phyloP scores from a whole-genome alignment of 352 stramenopile species.

The Pelagophyceae sp. region DNA sequence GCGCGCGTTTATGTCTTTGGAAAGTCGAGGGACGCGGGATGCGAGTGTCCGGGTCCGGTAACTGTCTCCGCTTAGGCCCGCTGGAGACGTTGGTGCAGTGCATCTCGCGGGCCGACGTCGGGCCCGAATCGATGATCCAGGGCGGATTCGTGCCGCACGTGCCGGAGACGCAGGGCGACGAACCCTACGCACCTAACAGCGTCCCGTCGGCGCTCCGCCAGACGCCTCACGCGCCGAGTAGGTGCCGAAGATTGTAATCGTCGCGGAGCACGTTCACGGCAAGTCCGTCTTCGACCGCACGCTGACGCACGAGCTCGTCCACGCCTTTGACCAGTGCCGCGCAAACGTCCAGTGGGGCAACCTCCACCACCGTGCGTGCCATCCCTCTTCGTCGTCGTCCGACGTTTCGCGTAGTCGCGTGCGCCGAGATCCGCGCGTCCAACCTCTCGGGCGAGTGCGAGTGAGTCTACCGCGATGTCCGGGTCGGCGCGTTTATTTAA shows the following conservation, averaged over 20 bases:
- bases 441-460: slow-evolving; percentile 27
- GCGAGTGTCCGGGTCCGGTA: too few species aligned
- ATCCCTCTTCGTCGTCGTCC: background rate
- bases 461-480: slow-evolving; percentile 40
- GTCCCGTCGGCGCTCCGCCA: background rate
- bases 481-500: slow-evolving; percentile 48
- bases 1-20: too few species aligned
- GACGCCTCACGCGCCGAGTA: background rate
- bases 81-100: background rate
- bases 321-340: slow-evolving; percentile 82
- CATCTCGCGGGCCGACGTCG: background rate
- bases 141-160: background rate
- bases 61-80: too few species aligned
- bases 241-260: background rate
- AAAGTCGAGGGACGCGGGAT: too few species aligned
- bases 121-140: background rate
- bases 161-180: background rate
- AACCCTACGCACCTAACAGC: background rate
- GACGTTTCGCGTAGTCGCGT: background rate
- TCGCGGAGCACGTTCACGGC: slow-evolving; percentile 1
- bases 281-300: slow-evolving; percentile 61
- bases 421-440: background rate
- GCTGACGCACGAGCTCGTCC: slow-evolving; percentile 79
- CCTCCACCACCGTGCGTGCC: slow-evolving; percentile 61
- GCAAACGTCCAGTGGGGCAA: slow-evolving; percentile 81